Evolutionary conservation across 768 basidiomycete genomes (phyloP), one percentile per base, ranked within the genome.

Genomic region (Mrakia hoshinonis): DNA sequence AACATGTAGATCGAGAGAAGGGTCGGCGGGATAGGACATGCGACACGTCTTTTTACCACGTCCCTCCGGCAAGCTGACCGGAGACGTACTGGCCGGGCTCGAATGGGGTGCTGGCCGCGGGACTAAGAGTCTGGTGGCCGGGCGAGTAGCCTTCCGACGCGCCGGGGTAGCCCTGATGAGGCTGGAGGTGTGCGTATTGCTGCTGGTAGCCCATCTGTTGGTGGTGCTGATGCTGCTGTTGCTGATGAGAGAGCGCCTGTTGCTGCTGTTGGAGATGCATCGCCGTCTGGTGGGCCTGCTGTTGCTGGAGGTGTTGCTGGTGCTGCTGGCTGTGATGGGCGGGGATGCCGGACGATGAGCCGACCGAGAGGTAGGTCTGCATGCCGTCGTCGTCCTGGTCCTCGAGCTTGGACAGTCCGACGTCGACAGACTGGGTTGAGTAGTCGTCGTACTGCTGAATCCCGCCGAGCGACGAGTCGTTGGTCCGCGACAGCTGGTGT

Each of bases 111-210:
- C 26, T 55, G 13, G n/a, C 26, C 54, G 54, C 29, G n/a, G 51
- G 51, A 55, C 54, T 55, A 4, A 55, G 29, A 4, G 54, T 26
- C n/a, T 55, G 24, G 26, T 11, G 54, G 18, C 54, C 24, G 12
- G 54, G 54, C 54, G 54, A 55, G 54, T 24, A 55, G 1, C 26
- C 29, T 31, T 22, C 15, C 31, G 7, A 6, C 63, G 39, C 29
- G n/a, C 54, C 54, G 29, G 26, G 2, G 29, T 29, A 3, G 29
- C 29, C n/a, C 51, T 39, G 34, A 31, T 75, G 74, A 38, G 74
- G 73, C 52, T 75, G 74, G 20, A 72, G 63, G 39, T 74, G 73
- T 51, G 74, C 70, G 72, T 72, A 64, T 43, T 75, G 69, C 49
- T 65, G 70, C 48, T 39, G 46, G 31, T 65, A 39, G 47, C 55